phyloP scores from a whole-genome alignment of 371 early-diverging fungal species.

The Entomophthora muscae region DNA sequence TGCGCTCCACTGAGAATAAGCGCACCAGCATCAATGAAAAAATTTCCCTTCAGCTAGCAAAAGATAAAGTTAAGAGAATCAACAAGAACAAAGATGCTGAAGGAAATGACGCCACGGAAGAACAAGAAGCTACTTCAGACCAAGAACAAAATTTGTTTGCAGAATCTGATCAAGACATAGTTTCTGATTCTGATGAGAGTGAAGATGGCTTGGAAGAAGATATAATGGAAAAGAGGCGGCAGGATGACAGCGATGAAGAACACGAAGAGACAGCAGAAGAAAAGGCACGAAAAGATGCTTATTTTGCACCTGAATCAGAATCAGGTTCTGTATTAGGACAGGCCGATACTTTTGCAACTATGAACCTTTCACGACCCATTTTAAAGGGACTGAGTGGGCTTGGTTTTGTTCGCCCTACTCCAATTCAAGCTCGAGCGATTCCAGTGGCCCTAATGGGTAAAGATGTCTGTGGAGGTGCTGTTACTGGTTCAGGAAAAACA shows the following conservation, averaged over 20 bases:
- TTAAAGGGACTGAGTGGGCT: constrained; percentile 77
- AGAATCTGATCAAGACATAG: constrained; percentile 20
- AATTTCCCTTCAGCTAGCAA: constrained; percentile 10
- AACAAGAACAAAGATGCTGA: constrained; percentile 16
- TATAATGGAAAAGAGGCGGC: constrained; percentile 25
- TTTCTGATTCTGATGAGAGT: constrained; percentile 14
- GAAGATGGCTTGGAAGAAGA: constrained; percentile 19
- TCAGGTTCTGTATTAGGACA: constrained; percentile 13
- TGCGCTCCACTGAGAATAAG: constrained; percentile 17
- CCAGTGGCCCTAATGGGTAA: constrained; percentile 93
- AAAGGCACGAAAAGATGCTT: constrained; percentile 42
- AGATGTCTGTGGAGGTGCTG: constrained; percentile 98
- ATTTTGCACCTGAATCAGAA: constrained; percentile 51
- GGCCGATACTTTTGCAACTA: constrained; percentile 57
- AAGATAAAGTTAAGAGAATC: background rate
- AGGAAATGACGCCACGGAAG: constrained; percentile 20
- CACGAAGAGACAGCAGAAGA: constrained; percentile 13
- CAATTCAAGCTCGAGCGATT: constrained; percentile 92
- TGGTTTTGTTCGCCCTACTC: constrained; percentile 87
- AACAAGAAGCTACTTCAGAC: constrained; percentile 15
- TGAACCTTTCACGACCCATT: constrained; percentile 90
- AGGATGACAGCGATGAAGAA: constrained; percentile 23
- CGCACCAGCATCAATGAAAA: constrained; percentile 30
- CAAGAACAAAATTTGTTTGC: constrained; percentile 22
- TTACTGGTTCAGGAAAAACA: constrained; percentile 99